phyloP scores from a whole-genome alignment of 345 rosid species.

The Fremontodendron californicum region DNA sequence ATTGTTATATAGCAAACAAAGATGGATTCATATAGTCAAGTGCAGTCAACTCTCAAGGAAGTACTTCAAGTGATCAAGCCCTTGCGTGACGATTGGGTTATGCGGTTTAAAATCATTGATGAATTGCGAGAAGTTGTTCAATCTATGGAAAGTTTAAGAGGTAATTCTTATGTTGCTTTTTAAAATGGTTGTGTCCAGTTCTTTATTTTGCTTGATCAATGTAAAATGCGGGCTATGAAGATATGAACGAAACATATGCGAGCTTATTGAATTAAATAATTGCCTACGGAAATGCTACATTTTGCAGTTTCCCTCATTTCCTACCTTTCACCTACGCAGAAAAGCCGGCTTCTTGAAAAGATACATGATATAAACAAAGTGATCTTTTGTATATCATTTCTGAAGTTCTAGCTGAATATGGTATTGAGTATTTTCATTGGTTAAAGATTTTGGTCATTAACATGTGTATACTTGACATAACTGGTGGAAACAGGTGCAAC shows the following conservation, averaged over 20 bases:
- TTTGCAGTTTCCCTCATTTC: neutral
- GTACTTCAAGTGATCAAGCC: slow-evolving; percentile 61
- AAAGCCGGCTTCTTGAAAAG: neutral
- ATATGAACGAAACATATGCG: neutral
- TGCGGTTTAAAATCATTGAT: slow-evolving; percentile 40
- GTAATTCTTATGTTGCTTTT: too few relatives aligned
- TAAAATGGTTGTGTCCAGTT: neutral
- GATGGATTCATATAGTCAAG: slow-evolving; percentile 39
- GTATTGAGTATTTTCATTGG: neutral
- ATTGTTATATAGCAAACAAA: slow-evolving; percentile 15
- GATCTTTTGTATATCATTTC: neutral
- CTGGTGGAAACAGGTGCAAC: slow-evolving; percentile 57
- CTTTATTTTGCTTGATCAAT: neutral
- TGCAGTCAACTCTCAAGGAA: slow-evolving; percentile 53
- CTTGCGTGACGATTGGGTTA: slow-evolving; percentile 45
- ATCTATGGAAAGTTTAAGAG: slow-evolving; percentile 72
- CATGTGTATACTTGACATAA: neutral
- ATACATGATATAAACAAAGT: neutral
- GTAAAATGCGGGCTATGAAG: neutral
- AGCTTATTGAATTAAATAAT: neutral
- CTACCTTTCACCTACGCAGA: too few relatives aligned
- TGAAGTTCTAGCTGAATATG: neutral
- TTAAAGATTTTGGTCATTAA: neutral
- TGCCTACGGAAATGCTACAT: neutral
- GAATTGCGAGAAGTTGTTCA: slow-evolving; percentile 49